Conservation (phyloP, 1,284 basidiomycete species). For the Ceratobasidium sp. region DNA sequence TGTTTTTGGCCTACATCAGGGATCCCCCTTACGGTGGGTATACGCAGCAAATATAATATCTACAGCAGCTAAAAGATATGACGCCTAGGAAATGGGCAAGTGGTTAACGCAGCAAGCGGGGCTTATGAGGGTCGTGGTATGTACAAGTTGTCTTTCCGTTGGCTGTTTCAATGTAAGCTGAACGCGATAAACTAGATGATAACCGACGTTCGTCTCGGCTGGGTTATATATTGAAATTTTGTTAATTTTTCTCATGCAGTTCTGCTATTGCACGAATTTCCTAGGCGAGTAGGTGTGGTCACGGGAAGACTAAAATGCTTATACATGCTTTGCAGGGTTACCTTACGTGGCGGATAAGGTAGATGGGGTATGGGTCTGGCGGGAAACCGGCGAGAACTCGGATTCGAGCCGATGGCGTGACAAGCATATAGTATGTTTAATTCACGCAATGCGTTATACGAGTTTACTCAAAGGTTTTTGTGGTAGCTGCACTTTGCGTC, state of each 20-base stretch:
- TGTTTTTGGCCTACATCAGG: neutral
- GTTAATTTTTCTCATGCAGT: neutral
- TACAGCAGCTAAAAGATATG: neutral
- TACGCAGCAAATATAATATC: neutral
- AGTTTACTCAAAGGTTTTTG: neutral
- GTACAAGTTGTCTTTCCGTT: neutral
- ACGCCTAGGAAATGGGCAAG: neutral
- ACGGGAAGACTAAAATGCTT: too few species aligned
- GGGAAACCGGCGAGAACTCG: neutral
- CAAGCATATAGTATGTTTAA: neutral
- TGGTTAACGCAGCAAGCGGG: neutral
- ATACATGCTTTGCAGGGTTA: neutral
- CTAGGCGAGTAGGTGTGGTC: neutral
- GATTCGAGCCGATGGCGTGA: neutral
- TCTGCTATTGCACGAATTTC: neutral
- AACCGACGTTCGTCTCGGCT: neutral
- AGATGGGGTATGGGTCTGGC: neutral
- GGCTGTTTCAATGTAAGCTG: neutral
- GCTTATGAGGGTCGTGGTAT: neutral
- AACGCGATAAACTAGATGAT: neutral
- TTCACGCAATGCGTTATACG: neutral
- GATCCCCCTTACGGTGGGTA: neutral
- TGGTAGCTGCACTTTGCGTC: conserved; percentile 9
- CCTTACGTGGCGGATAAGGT: neutral
- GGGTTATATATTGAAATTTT: neutral